These are phyloP conservation scores for Retiboletus flavoniger DNA, from an alignment of 1,284 basidiomycete genomes.

Conservation along the genomic window DNA sequence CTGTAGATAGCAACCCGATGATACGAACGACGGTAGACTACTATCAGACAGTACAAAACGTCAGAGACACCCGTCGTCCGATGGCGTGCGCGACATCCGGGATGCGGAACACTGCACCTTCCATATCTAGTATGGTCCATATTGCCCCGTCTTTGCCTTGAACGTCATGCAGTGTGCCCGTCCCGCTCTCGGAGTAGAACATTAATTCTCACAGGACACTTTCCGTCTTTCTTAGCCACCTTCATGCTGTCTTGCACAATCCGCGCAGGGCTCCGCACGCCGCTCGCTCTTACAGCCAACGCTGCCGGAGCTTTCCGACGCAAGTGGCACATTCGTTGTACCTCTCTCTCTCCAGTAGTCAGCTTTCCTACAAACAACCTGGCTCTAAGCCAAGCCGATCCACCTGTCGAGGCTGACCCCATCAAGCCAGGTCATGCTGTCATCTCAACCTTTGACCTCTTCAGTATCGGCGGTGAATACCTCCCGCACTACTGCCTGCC, in stretches of 20 bases:
- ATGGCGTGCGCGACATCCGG: not conserved
- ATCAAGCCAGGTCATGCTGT: slow-evolving; percentile 80
- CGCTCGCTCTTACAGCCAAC: slow-evolving; percentile 1
- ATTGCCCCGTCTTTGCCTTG: not conserved
- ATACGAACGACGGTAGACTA: not conserved
- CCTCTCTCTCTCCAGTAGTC: slow-evolving; percentile 12
- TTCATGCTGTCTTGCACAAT: slow-evolving; percentile 3
- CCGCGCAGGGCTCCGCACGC: slow-evolving; percentile 5
- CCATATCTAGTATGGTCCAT: not conserved
- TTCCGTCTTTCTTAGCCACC: too few species aligned
- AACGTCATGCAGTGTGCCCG: not conserved
- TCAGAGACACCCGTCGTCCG: too few species aligned
- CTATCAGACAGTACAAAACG: not conserved
- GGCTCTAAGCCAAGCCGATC: not conserved
- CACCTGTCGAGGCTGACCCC: slow-evolving; percentile 3
- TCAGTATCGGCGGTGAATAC: slow-evolving; percentile 80
- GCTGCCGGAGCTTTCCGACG: not conserved
- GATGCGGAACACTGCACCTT: slow-evolving; percentile 3
- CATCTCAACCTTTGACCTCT: slow-evolving; percentile 90
- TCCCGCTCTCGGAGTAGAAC: not conserved
- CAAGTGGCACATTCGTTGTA: slow-evolving; percentile 10
- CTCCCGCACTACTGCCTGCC: not conserved
- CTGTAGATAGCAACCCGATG: not conserved
- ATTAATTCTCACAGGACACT: not conserved
- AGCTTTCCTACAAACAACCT: slow-evolving; percentile 11